A percentile compares a stretch with the other conserved stretches of the same genome.
phyloP scores from a whole-genome alignment of 2,329 filamentous ascomycete species.

The Cadophora luteo-olivacea region DNA sequence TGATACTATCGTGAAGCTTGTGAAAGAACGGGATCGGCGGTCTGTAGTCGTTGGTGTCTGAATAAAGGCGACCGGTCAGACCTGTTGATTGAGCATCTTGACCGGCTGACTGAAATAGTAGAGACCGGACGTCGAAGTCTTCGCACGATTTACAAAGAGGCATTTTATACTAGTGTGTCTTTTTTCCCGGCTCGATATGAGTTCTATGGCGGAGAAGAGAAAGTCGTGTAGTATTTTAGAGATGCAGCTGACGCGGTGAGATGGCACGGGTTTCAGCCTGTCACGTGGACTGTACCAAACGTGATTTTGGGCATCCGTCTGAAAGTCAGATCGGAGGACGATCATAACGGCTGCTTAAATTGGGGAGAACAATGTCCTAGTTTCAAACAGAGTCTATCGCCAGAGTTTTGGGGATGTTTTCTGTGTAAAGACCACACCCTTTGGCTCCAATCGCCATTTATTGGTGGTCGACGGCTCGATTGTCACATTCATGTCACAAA shows the following conservation, averaged over 20 bases:
- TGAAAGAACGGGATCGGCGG: slow-evolving; percentile 28
- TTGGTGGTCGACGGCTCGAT: too few species aligned
- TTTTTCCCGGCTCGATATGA: too few species aligned
- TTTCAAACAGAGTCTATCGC: too few species aligned
- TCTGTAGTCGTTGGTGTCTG: slow-evolving; percentile 29
- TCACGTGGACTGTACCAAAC: not conserved
- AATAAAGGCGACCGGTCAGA: slow-evolving; percentile 22
- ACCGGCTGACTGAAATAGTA: slow-evolving; percentile 27
- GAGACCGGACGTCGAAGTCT: slow-evolving; percentile 28
- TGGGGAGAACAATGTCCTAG: too few species aligned
- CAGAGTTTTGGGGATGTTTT: too few species aligned
- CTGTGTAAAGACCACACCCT: too few species aligned
- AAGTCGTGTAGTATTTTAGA: too few species aligned
- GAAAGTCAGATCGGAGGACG: too few species aligned
- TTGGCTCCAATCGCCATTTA: too few species aligned
- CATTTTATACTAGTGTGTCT: slow-evolving; percentile 1
- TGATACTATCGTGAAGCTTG: slow-evolving; percentile 20
- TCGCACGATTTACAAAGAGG: slow-evolving; percentile 26
- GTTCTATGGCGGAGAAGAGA: too few species aligned
- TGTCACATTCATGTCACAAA: too few species aligned
- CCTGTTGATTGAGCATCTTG: slow-evolving; percentile 24
- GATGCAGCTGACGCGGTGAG: not conserved
- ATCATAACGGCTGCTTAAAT: too few species aligned
- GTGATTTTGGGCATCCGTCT: not conserved
- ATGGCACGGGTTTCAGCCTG: not conserved